phyloP scores from a whole-genome alignment of 75 land plant genomes.

The Pinus taeda region DNA sequence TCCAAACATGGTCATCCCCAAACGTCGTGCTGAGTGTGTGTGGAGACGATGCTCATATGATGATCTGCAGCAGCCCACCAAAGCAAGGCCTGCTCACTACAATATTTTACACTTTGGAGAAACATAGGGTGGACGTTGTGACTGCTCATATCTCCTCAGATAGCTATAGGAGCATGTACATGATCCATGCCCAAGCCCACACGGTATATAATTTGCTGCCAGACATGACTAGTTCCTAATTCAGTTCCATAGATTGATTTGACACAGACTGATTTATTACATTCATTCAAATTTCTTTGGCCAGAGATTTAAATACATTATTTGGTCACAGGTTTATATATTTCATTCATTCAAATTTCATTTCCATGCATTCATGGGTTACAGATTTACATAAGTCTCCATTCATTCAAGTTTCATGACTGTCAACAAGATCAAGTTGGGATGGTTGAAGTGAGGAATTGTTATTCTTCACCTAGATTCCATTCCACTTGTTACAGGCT shows the following conservation, averaged over 20 bases:
- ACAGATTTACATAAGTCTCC: too few species aligned
- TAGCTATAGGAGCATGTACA: conserved; percentile 27
- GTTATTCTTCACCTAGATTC: too few species aligned
- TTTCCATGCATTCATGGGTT: too few species aligned
- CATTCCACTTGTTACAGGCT: too few species aligned
- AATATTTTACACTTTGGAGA: conserved; percentile 53
- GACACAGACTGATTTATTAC: too few species aligned
- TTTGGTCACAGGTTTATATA: too few species aligned
- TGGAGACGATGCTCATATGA: conserved; percentile 57
- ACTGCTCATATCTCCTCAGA: conserved; percentile 56
- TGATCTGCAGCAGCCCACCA: conserved; percentile 29
- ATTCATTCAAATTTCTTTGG: too few species aligned
- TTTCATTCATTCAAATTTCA: too few species aligned
- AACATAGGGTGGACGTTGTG: conserved; percentile 49
- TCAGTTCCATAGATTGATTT: too few species aligned
- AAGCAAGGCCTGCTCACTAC: conserved; percentile 50
- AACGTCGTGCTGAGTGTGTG: conserved; percentile 60
- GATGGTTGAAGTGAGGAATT: not conserved
- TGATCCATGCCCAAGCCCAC: conserved; percentile 47
- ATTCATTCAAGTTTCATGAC: too few species aligned
- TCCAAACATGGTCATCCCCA: conserved; percentile 62
- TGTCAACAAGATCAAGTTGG: not conserved
- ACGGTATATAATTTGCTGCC: not conserved
- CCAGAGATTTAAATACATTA: too few species aligned
- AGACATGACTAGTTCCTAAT: too few species aligned